Conservation (phyloP, 257 asterid species). For the Marsdenia floribunda region DNA sequence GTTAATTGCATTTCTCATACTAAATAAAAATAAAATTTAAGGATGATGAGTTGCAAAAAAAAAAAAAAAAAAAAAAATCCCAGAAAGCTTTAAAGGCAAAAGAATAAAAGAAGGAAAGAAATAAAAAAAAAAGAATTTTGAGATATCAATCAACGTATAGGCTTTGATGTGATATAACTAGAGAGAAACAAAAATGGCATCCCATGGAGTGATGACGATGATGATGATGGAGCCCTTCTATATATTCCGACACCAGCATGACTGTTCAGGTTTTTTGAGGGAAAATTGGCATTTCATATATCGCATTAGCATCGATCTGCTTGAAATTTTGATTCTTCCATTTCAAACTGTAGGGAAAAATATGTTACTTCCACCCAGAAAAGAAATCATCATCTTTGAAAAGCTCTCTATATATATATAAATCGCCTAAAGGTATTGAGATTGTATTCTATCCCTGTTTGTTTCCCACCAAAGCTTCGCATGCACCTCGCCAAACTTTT, state of each 20-base stretch:
- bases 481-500: slow-evolving; percentile 73
- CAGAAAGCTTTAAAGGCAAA: neutral
- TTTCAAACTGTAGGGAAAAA: neutral
- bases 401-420: neutral
- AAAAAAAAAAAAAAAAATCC: neutral
- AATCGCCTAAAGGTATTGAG: slow-evolving; percentile 57
- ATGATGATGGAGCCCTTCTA: slow-evolving; percentile 3
- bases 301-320: neutral
- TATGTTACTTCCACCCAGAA: neutral
- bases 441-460: slow-evolving; percentile 89
- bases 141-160: slow-evolving; percentile 13
- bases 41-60: neutral
- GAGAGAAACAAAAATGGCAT: slow-evolving; percentile 12
- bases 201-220: neutral
- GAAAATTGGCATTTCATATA: neutral
- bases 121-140: slow-evolving; percentile 10
- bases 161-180: neutral
- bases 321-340: neutral
- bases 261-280: neutral
- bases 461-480: slow-evolving; percentile 98
- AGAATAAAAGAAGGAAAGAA: neutral
- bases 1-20: slow-evolving; percentile 4
- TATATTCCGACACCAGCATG: neutral
- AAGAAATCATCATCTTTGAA: neutral
- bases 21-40: neutral